A percentile compares a stretch with the other conserved stretches of the same genome.
Conservation (phyloP, 768 basidiomycete genomes). For the Peribolospora kevripleyi region DNA sequence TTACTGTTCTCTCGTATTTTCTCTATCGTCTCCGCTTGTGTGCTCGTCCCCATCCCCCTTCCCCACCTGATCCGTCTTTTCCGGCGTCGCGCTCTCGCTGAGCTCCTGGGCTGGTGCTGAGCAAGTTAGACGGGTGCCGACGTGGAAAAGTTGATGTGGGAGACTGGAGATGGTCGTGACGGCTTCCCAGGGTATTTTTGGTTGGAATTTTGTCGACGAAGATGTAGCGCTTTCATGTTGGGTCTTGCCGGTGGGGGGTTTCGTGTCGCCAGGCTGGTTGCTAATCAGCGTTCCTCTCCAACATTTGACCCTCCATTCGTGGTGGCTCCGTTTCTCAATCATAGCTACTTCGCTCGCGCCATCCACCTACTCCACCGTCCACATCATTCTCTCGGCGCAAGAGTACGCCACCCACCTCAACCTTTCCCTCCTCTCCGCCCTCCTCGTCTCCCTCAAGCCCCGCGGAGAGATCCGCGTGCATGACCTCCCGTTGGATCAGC, state of each 20-base stretch:
- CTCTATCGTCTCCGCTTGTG: no score
- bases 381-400: slow-evolving; percentile 36
- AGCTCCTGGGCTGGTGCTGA: background rate
- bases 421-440: slow-evolving; percentile 36
- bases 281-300: background rate
- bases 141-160: background rate
- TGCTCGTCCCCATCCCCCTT: background rate
- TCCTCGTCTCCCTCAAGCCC: slow-evolving; percentile 37
- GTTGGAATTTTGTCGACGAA: no score
- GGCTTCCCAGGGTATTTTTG: no score
- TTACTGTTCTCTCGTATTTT: background rate
- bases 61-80: background rate
- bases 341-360: slow-evolving; percentile 10
- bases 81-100: background rate
- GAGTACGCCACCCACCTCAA: slow-evolving; percentile 39
- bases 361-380: slow-evolving; percentile 19
- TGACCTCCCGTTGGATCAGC: slow-evolving; percentile 25
- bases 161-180: no score
- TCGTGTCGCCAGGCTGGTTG: background rate
- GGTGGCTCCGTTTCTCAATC: slow-evolving; percentile 7
- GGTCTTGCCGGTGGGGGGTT: background rate
- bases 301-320: background rate
- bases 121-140: background rate
- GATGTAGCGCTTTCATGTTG: background rate
- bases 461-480: slow-evolving; percentile 45